These are phyloP conservation scores for Rosa hybrid DNA, from an alignment of 331 rosid genomes.

Conservation along the genomic window DNA sequence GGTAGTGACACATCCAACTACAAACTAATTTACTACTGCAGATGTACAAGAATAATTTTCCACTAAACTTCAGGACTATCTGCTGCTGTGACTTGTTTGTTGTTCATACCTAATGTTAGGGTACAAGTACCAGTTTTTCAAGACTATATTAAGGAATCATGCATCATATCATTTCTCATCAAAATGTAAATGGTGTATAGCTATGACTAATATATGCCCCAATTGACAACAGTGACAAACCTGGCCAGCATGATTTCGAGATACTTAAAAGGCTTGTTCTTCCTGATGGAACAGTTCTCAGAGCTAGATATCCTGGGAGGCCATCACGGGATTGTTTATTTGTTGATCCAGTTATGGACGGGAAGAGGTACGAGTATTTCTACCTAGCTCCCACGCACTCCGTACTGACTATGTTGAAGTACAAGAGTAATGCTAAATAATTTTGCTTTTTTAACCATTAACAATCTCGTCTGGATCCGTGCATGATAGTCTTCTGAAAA, in stretches of 20 bases:
- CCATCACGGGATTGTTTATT: conserved; percentile 47
- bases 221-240: conserved; percentile 38
- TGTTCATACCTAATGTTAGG: not conserved
- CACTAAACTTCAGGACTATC: not conserved
- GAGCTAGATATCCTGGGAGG: conserved; percentile 43
- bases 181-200: not conserved
- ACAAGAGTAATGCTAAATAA: not conserved
- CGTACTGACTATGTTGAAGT: not conserved
- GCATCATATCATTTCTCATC: not conserved
- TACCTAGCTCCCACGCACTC: not conserved
- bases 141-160: not conserved
- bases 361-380: conserved; percentile 31
- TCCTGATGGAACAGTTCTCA: conserved; percentile 41
- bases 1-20: not conserved
- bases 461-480: not conserved
- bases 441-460: not conserved
- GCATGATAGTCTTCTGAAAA: conserved; percentile 36
- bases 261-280: conserved; percentile 43
- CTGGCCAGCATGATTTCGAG: conserved; percentile 45
- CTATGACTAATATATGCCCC: not conserved
- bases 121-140: not conserved
- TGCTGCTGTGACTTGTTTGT: not conserved
- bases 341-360: conserved; percentile 41
- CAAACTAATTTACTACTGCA: conserved; percentile 3
- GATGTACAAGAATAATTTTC: not conserved